Percentiles rank a stretch among this genome's conserved stretches.
phyloP scores from a whole-genome alignment of 208 protist genomes.

The Acanthamoeba sp. region DNA sequence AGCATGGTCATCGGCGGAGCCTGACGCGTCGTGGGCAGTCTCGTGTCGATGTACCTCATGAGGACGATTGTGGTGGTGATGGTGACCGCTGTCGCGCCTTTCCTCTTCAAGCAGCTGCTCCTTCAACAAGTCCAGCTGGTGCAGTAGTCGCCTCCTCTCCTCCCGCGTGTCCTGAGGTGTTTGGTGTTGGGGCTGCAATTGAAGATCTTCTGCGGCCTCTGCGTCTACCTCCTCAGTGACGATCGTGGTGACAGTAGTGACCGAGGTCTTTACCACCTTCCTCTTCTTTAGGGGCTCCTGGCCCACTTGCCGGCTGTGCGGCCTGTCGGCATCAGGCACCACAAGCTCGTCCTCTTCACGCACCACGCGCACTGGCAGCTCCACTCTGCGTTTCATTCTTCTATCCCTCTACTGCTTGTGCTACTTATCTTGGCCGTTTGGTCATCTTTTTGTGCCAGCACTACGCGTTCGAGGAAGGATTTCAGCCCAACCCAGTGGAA shows the following conservation, averaged over 20 bases:
- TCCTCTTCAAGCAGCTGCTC: conserved; percentile 39
- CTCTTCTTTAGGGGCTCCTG: neutral
- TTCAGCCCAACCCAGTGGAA: neutral
- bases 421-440: neutral
- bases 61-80: neutral
- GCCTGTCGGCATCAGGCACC: neutral
- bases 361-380: neutral
- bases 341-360: neutral
- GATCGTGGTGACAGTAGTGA: conserved; percentile 24
- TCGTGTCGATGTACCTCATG: neutral
- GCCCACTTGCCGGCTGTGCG: neutral
- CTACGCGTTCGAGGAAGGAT: no score
- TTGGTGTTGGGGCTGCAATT: neutral
- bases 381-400: conserved; percentile 12
- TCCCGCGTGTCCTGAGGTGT: neutral
- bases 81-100: neutral
- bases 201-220: neutral
- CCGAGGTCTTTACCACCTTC: neutral
- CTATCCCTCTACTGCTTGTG: neutral
- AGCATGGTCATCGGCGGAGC: neutral
- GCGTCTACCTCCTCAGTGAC: neutral
- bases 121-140: neutral
- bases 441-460: no score
- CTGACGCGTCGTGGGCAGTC: neutral
- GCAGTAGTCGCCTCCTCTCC: neutral